Conservation (phyloP, 2,329 filamentous ascomycete genomes). For the Cercospora zeina region DNA sequence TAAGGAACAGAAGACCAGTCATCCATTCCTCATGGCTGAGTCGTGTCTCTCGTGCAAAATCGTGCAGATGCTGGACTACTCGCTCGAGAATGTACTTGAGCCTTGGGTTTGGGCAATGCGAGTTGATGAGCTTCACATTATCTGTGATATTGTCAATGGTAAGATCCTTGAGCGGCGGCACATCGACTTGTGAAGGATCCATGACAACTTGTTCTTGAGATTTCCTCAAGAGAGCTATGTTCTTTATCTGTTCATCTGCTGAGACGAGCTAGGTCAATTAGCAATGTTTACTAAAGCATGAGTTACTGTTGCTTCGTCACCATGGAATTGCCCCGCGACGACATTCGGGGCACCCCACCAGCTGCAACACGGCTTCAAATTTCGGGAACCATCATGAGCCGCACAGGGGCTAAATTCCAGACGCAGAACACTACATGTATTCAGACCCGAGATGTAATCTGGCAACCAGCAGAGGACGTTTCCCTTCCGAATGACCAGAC, state of each 20-base stretch:
- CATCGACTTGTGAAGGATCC: constrained; percentile 48
- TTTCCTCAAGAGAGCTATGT: neutral
- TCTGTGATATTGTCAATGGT: constrained; percentile 79
- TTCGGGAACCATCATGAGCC: neutral
- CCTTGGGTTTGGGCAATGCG: constrained; percentile 63
- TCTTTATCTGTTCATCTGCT: neutral
- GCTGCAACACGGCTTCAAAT: constrained; percentile 1
- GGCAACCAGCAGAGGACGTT: neutral
- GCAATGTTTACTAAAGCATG: constrained; percentile 23
- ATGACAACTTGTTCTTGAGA: constrained; percentile 33
- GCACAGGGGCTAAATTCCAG: neutral
- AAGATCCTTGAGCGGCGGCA: constrained; percentile 65
- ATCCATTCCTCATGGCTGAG: constrained; percentile 78
- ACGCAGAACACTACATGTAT: neutral
- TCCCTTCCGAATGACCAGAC: neutral
- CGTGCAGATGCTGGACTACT: constrained; percentile 74
- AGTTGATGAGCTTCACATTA: constrained; percentile 74
- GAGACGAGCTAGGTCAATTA: neutral
- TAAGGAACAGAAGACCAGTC: constrained; percentile 69
- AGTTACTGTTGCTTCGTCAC: constrained; percentile 21
- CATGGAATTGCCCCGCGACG: constrained; percentile 25
- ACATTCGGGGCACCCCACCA: neutral
- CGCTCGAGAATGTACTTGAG: constrained; percentile 71
- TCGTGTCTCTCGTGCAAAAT: constrained; percentile 77
- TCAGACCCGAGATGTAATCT: neutral